A percentile compares a stretch with the other conserved stretches of the same genome.
Evolutionary conservation across 139 green algal genomes (phyloP).

Genomic region (Chlorella sp.): DNA sequence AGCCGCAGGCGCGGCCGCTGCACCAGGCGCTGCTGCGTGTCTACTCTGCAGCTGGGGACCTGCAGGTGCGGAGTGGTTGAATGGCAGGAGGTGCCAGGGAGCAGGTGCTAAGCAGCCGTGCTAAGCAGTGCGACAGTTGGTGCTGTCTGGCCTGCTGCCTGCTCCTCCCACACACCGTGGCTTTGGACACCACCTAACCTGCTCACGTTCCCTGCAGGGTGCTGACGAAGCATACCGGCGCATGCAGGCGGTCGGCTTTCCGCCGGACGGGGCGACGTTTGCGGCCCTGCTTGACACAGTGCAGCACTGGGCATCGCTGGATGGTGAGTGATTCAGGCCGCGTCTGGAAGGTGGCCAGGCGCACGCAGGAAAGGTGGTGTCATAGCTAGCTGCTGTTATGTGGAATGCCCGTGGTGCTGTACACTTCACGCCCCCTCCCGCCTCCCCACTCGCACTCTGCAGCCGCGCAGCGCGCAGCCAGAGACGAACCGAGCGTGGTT

Average conservation of each 20-base stretch:
- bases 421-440: too few species aligned
- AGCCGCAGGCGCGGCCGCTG: neutral
- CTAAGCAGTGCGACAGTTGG: too few species aligned
- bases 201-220: slow-evolving; percentile 11
- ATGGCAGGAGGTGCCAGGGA: too few species aligned
- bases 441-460: neutral
- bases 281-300: neutral
- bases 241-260: neutral
- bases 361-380: too few species aligned
- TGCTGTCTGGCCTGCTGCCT: too few species aligned
- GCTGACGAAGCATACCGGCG: neutral
- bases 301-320: slow-evolving; percentile 2
- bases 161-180: too few species aligned
- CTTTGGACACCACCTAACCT: too few species aligned
- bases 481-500: neutral
- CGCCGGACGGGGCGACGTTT: neutral
- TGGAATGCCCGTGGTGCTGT: too few species aligned
- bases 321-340: neutral
- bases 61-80: slow-evolving; percentile 14
- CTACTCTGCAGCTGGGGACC: neutral
- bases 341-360: neutral
- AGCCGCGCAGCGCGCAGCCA: neutral
- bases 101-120: too few species aligned
- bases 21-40: slow-evolving; percentile 9
- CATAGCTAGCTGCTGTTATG: too few species aligned